phyloP scores from a whole-genome alignment of 1,284 basidiomycete species.

The Agaricales sp. region DNA sequence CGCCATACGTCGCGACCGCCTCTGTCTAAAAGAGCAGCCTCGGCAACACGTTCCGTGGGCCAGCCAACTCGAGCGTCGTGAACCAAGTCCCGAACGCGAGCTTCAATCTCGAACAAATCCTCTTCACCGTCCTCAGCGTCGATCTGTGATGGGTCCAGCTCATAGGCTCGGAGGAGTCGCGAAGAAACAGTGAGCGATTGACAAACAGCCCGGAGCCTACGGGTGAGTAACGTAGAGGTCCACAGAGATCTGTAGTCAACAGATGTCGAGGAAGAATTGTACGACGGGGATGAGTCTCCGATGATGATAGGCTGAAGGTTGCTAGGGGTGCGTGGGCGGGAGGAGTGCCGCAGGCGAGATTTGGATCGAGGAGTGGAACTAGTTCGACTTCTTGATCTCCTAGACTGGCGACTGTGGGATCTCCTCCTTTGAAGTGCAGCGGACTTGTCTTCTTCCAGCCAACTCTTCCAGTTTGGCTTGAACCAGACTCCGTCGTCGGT shows the following conservation, averaged over 20 bases:
- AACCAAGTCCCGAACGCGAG: conserved; percentile 57
- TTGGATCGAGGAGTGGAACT: conserved; percentile 14
- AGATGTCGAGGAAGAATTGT: conserved; percentile 40
- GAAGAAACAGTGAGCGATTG: conserved; percentile 54
- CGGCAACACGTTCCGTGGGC: conserved; percentile 55
- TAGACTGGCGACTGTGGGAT: conserved; percentile 13
- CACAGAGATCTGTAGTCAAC: conserved; percentile 39
- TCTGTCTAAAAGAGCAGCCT: conserved; percentile 33
- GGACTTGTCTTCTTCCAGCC: not conserved
- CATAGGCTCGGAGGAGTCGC: conserved; percentile 54
- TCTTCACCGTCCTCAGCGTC: conserved; percentile 27
- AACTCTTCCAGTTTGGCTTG: not conserved
- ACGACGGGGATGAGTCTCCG: conserved; percentile 60
- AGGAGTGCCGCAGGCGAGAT: conserved; percentile 16
- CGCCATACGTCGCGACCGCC: conserved; percentile 55
- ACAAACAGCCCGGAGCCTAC: conserved; percentile 60
- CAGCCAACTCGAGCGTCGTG: conserved; percentile 65
- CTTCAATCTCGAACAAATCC: conserved; percentile 38
- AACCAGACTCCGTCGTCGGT: not conserved
- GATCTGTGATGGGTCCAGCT: conserved; percentile 43
- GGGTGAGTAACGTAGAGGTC: conserved; percentile 46
- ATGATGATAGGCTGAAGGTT: conserved; percentile 58
- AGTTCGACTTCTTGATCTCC: conserved; percentile 11
- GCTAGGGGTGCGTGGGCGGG: conserved; percentile 10
- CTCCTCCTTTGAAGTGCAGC: not conserved